Percentiles rank a stretch among this genome's conserved stretches.
Evolutionary conservation across 1,139 yeast genomes (phyloP).

Genomic region (Scheffersomyces segobiensis): DNA sequence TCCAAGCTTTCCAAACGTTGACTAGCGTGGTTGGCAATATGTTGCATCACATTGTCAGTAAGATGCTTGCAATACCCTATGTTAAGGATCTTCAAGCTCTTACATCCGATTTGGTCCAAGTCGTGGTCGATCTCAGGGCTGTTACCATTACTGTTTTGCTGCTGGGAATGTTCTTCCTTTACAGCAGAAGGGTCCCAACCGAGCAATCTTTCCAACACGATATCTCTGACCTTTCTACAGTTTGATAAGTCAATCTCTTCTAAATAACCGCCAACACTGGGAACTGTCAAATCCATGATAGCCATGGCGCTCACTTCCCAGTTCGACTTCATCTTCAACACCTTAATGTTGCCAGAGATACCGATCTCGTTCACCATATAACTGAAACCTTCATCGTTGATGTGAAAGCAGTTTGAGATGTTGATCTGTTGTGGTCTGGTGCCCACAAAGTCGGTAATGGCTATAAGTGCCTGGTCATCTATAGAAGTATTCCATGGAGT

Average conservation of each 20-base stretch:
- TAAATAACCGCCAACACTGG: slow-evolving; percentile 59
- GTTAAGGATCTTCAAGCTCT: slow-evolving; percentile 50
- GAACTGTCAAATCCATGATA: slow-evolving; percentile 71
- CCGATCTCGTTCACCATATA: slow-evolving; percentile 73
- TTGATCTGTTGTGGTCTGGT: slow-evolving; percentile 61
- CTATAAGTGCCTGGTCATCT: slow-evolving; percentile 55
- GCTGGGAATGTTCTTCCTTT: slow-evolving; percentile 4
- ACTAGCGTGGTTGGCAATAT: slow-evolving; percentile 59
- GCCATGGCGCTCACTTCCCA: slow-evolving; percentile 85
- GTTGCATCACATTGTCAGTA: slow-evolving; percentile 66
- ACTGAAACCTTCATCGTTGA: slow-evolving; percentile 73
- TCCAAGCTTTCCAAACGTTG: slow-evolving; percentile 57
- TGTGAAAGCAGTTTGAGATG: slow-evolving; percentile 72
- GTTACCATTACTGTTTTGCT: slow-evolving; percentile 1
- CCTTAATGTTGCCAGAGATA: slow-evolving; percentile 56
- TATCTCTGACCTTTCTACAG: slow-evolving; percentile 72
- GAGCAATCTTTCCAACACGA: slow-evolving; percentile 63
- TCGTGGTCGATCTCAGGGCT: slow-evolving; percentile 14
- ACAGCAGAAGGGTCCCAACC: slow-evolving; percentile 46
- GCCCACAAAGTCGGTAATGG: slow-evolving; percentile 70
- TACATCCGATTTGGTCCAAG: slow-evolving; percentile 50
- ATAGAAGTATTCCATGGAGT: slow-evolving; percentile 61
- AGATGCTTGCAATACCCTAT: slow-evolving; percentile 74
- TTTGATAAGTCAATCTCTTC: slow-evolving; percentile 67
- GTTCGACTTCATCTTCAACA: slow-evolving; percentile 62